Evolutionary conservation across 805 yeast genomes (phyloP), one percentile per base, ranked within the genome.

Genomic region (Zygosaccharomyces bisporus): DNA sequence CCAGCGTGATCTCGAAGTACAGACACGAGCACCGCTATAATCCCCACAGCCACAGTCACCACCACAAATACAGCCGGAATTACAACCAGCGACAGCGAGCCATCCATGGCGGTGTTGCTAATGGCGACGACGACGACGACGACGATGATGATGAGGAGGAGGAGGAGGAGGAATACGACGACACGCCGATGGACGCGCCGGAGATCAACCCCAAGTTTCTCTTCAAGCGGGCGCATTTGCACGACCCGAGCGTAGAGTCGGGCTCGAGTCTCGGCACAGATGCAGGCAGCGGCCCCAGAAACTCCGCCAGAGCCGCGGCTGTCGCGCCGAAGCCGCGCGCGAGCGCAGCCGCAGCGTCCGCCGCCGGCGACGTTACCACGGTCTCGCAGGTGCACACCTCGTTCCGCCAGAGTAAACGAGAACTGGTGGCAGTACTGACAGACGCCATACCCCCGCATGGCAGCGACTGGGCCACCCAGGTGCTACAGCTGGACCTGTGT

Each of bases 161-260:
- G 12, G 39, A 36, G 8, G 39, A 36, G 3, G 33, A 37, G n/a
- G 50, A 46, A 36, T 32, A 21, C 33, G 58, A 59, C 27, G 58
- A 55, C 24, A 60, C 63, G 9, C 57, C 63, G 6, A 32, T 58
- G 16, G 58, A 58, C 25, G 50, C 57, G n/a, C 64, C 64, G 16
- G 52, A 49, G 23, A 42, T 58, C 23, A 55, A 55, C 42, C 52
- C 48, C 14, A 43, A 44, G 19, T 51, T 41, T 18, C 23, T 46
- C 10, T 20, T 50, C 43, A 48, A 33, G 18, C 31, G 36, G 14
- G 34, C 24, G 23, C 21, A 34, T 9, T 35, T 27, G 4, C 18
- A 21, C 9, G 25, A 21, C 25, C 9, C 25, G 8, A 21, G 25
- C 25, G 8, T 6, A 6, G 25, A 6, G 9, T 6, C 25, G 25